Conservation (phyloP, 805 yeast species). For the Candida koratica region DNA sequence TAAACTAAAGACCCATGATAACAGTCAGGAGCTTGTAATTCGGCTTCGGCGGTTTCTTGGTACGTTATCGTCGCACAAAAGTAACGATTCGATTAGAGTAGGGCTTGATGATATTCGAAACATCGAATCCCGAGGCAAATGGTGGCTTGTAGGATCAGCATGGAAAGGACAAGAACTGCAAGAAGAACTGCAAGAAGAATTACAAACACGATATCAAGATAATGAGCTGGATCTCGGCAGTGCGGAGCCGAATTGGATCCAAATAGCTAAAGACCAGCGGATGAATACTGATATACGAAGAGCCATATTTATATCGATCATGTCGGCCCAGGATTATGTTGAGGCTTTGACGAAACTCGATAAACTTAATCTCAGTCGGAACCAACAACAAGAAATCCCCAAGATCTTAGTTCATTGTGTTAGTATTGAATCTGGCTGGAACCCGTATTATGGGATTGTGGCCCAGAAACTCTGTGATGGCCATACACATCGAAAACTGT, state of each 20-base stretch:
- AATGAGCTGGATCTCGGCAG: conserved; percentile 59
- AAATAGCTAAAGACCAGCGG: conserved; percentile 77
- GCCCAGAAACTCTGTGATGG: conserved; percentile 73
- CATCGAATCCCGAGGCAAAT: conserved; percentile 80
- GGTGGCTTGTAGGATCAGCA: conserved; percentile 99
- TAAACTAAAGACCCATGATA: conserved; percentile 59
- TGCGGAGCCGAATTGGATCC: conserved; percentile 84
- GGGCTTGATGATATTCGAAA: conserved; percentile 74
- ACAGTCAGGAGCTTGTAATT: conserved; percentile 47
- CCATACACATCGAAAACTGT: conserved; percentile 72
- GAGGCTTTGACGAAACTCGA: conserved; percentile 84
- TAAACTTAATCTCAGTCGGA: conserved; percentile 68
- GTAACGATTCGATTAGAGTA: conserved; percentile 78
- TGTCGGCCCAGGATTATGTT: conserved; percentile 90
- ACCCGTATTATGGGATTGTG: conserved; percentile 83
- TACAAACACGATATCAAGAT: no score
- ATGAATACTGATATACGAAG: conserved; percentile 96
- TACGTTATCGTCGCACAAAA: conserved; percentile 41
- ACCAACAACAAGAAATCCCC: conserved; percentile 86
- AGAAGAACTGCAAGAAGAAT: conserved; percentile 44
- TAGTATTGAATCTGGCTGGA: conserved; percentile 73
- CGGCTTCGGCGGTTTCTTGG: conserved; percentile 65
- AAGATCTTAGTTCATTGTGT: conserved; percentile 82
- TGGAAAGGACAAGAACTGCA: conserved; percentile 65
- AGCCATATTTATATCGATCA: conserved; percentile 87